Evolutionary conservation across 495 filamentous ascomycete genomes (phyloP).

Genomic region (Trichoderma gamsii): DNA sequence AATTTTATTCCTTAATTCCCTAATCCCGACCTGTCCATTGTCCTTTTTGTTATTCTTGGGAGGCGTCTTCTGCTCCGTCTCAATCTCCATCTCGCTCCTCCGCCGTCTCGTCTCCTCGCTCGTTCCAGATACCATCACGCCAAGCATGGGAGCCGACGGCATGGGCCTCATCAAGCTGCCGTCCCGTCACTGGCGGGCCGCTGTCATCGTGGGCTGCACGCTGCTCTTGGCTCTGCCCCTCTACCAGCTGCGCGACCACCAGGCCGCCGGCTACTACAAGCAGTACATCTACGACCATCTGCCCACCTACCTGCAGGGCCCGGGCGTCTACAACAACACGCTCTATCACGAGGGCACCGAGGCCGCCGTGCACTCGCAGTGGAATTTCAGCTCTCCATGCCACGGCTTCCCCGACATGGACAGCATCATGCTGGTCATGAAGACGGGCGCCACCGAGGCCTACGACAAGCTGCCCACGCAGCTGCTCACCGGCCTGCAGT

Average conservation of each 20-base stretch:
- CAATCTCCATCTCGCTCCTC: neutral
- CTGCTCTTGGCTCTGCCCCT: conserved; percentile 15
- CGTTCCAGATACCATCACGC: neutral
- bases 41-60: neutral
- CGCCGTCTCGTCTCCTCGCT: neutral
- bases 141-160: conserved; percentile 6
- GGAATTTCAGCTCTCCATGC: conserved; percentile 23
- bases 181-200: conserved; percentile 3
- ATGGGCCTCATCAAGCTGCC: conserved; percentile 2
- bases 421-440: conserved; percentile 45
- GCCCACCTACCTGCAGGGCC: conserved; percentile 5
- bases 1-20: neutral
- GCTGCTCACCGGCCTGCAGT: conserved; percentile 46
- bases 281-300: conserved; percentile 15
- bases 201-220: conserved; percentile 1
- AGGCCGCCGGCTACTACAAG: conserved; percentile 13
- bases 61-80: neutral
- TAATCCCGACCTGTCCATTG: neutral
- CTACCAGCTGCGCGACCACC: conserved; percentile 14
- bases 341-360: conserved; percentile 14
- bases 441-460: conserved; percentile 52
- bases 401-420: conserved; percentile 32
- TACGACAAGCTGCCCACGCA: conserved; percentile 49
- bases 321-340: conserved; percentile 13
- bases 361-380: neutral